A percentile compares a stretch with the other conserved stretches of the same genome.
Evolutionary conservation across 2,329 filamentous ascomycete genomes (phyloP).

Genomic region (Corynespora cassiicola): DNA sequence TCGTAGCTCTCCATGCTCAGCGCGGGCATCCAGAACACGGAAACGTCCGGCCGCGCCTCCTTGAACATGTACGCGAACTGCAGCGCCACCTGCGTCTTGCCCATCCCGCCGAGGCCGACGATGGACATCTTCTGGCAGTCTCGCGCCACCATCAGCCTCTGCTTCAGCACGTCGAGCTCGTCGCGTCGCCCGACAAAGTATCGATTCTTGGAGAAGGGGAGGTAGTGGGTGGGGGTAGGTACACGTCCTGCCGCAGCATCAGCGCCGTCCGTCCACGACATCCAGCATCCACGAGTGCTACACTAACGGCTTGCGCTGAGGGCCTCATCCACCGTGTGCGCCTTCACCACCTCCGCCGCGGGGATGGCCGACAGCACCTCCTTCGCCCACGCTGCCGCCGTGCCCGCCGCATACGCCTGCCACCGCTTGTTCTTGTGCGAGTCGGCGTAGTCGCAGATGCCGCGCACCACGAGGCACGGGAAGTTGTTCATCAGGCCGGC

Average conservation of each 20-base stretch:
- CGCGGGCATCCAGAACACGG: slow-evolving; percentile 24
- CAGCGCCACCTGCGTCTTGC: slow-evolving; percentile 32
- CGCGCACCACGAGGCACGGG: slow-evolving; percentile 1
- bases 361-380: slow-evolving; percentile 16
- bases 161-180: slow-evolving; percentile 18
- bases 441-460: slow-evolving; percentile 6
- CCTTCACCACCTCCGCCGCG: slow-evolving; percentile 7
- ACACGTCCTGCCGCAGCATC: slow-evolving; percentile 5
- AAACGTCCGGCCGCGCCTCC: slow-evolving; percentile 12
- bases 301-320: slow-evolving; percentile 7
- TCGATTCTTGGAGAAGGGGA: slow-evolving; percentile 5
- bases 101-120: too few species aligned
- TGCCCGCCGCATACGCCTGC: slow-evolving; percentile 14
- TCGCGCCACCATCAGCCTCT: slow-evolving; percentile 13
- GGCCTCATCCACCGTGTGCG: slow-evolving; percentile 5
- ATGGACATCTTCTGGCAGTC: slow-evolving; percentile 22
- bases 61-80: slow-evolving; percentile 27
- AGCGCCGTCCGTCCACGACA: not conserved
- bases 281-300: slow-evolving; percentile 1
- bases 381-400: slow-evolving; percentile 19
- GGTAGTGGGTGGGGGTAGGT: not conserved
- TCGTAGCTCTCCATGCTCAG: slow-evolving; percentile 19
- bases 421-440: slow-evolving; percentile 8
- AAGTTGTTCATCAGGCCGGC: slow-evolving; percentile 4
- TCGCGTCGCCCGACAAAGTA: slow-evolving; percentile 4